Percentiles rank a stretch among this genome's conserved stretches.
Conservation (phyloP, 2,329 filamentous ascomycete genomes). For the Colletotrichum sublineola region DNA sequence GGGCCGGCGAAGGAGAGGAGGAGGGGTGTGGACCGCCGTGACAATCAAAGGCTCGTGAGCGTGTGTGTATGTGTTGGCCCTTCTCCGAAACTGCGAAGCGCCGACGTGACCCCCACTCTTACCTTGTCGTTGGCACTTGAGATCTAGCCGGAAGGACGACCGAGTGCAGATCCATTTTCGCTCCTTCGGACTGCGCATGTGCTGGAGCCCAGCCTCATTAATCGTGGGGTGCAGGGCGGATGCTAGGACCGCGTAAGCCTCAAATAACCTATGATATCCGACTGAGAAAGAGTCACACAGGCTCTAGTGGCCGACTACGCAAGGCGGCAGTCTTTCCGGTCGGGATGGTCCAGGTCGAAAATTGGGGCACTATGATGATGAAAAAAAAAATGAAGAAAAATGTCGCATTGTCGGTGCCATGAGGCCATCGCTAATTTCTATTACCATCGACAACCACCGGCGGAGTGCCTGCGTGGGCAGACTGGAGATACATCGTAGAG, state of each 20-base stretch:
- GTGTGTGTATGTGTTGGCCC: constrained; percentile 9
- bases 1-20: neutral
- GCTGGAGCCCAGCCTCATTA: constrained; percentile 33
- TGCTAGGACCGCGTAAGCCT: constrained; percentile 33
- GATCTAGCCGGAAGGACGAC: constrained; percentile 39
- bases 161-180: constrained; percentile 34
- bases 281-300: constrained; percentile 26
- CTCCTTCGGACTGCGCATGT: constrained; percentile 31
- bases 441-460: constrained; percentile 33
- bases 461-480: constrained; percentile 12
- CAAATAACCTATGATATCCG: constrained; percentile 40
- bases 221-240: constrained; percentile 40
- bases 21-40: constrained; percentile 9
- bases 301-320: constrained; percentile 25
- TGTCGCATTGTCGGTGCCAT: constrained; percentile 25
- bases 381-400: constrained; percentile 18
- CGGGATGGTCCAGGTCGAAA: neutral
- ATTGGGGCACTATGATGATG: neutral
- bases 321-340: constrained; percentile 25
- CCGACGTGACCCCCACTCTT: constrained; percentile 36
- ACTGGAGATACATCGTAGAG: constrained; percentile 25
- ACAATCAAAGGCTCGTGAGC: neutral
- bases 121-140: constrained; percentile 27
- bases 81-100: constrained; percentile 37
- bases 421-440: constrained; percentile 34